Conservation (phyloP, 495 filamentous ascomycete genomes). For the Podospora didyma region DNA sequence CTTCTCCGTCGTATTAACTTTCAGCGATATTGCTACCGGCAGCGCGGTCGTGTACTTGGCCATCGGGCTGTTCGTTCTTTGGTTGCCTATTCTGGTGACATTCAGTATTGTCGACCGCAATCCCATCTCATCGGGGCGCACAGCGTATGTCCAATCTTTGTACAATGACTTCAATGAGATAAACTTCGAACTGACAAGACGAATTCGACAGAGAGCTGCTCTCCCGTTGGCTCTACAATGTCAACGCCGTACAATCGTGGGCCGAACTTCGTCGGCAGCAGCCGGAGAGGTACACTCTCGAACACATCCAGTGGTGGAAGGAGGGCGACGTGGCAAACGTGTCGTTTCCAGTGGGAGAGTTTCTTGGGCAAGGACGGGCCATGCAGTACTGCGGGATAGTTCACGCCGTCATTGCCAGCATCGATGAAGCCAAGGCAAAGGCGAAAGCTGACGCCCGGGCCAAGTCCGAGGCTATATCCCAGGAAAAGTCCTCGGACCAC, state of each 20-base stretch:
- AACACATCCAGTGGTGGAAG: neutral
- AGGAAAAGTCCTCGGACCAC: neutral
- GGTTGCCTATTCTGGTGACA: slow-evolving; percentile 12
- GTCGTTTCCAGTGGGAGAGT: neutral
- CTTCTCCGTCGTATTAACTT: slow-evolving; percentile 6
- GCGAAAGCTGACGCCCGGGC: too few species aligned
- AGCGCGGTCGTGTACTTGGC: neutral
- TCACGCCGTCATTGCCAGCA: neutral
- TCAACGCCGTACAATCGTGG: neutral
- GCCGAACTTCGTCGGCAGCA: neutral
- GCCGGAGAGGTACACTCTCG: neutral
- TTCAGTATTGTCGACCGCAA: slow-evolving; percentile 12
- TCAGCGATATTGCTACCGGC: neutral
- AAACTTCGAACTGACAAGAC: too few species aligned
- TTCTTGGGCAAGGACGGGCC: slow-evolving; percentile 11
- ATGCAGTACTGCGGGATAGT: slow-evolving; percentile 8
- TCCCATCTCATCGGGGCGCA: slow-evolving; percentile 6
- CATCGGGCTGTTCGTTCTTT: slow-evolving; percentile 4
- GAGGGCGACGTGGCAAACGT: neutral
- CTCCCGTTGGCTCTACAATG: slow-evolving; percentile 8
- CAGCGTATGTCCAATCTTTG: neutral
- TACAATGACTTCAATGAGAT: too few species aligned
- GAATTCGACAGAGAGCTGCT: slow-evolving; percentile 1
- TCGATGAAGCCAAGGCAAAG: too few species aligned
- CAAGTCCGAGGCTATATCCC: too few species aligned